A percentile compares a stretch with the other conserved stretches of the same genome.
Conservation (phyloP, 148 eudicot species). For the Chenopodium berlandieri region DNA sequence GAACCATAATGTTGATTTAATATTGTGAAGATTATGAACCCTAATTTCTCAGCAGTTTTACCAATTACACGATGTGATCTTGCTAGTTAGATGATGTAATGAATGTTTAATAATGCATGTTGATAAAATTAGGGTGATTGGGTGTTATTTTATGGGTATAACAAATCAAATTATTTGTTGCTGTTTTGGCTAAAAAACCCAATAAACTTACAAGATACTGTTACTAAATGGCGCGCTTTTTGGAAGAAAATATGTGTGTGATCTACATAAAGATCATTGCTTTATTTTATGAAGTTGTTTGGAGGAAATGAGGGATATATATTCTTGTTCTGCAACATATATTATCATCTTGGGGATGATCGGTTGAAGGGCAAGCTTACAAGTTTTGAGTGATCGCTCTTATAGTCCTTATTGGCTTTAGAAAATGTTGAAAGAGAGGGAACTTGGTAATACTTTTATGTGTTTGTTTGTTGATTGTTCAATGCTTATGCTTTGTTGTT, state of each 20-base stretch:
- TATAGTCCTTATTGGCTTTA: background rate
- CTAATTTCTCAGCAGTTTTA: background rate
- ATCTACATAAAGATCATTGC: background rate
- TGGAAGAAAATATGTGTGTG: background rate
- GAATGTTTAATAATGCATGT: background rate
- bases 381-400: background rate
- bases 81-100: background rate
- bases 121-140: background rate
- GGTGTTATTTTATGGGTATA: background rate
- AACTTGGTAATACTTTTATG: background rate
- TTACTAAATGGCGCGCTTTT: background rate
- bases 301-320: too few species aligned
- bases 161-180: background rate
- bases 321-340: too few species aligned
- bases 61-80: background rate
- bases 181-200: too few species aligned
- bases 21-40: background rate
- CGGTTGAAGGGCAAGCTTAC: too few species aligned
- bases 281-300: too few species aligned
- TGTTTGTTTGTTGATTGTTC: constrained; percentile 6
- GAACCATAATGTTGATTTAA: background rate
- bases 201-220: background rate
- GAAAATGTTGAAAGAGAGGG: background rate
- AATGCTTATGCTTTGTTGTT: background rate
- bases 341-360: too few species aligned